These are phyloP conservation scores for Botrytis pseudocinerea DNA, from an alignment of 2,329 filamentous ascomycete genomes.

Conservation along the genomic window DNA sequence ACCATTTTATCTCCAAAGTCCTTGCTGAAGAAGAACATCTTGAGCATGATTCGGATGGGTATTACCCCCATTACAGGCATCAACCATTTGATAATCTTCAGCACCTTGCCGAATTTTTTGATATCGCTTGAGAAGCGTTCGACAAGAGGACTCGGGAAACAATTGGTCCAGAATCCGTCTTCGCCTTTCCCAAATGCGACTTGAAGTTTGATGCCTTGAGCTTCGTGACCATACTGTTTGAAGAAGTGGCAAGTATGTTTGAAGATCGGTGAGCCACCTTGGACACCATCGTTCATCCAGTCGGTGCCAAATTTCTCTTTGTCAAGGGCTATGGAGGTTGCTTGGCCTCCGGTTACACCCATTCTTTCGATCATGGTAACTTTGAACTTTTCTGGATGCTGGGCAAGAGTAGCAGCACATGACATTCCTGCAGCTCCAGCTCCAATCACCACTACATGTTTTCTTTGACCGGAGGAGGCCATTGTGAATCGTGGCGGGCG, in stretches of 20 bases:
- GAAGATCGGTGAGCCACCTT: constrained; percentile 61
- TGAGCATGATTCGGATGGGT: constrained; percentile 65
- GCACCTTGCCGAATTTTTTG: constrained; percentile 47
- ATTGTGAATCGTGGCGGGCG: background rate
- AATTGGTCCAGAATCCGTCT: constrained; percentile 65
- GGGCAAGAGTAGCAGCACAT: constrained; percentile 65
- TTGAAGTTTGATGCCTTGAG: constrained; percentile 60
- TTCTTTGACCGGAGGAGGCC: constrained; percentile 33
- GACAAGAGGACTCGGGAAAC: constrained; percentile 60
- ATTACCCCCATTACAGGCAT: constrained; percentile 60
- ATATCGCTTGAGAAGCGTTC: constrained; percentile 57
- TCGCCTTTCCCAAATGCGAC: constrained; percentile 62
- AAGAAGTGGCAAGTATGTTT: constrained; percentile 69
- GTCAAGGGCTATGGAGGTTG: constrained; percentile 59
- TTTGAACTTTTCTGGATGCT: constrained; percentile 65
- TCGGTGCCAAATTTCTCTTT: constrained; percentile 56
- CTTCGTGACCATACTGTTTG: constrained; percentile 54
- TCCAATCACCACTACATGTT: constrained; percentile 59
- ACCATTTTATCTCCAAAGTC: constrained; percentile 73
- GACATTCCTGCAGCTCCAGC: constrained; percentile 62
- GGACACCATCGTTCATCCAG: constrained; percentile 65
- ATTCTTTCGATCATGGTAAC: constrained; percentile 63
- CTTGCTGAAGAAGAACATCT: constrained; percentile 66
- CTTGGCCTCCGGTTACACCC: constrained; percentile 60
- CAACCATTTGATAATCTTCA: constrained; percentile 56